These are phyloP conservation scores for Cadophora sp. DNA, from an alignment of 2,329 filamentous ascomycete species.

Conservation along the genomic window DNA sequence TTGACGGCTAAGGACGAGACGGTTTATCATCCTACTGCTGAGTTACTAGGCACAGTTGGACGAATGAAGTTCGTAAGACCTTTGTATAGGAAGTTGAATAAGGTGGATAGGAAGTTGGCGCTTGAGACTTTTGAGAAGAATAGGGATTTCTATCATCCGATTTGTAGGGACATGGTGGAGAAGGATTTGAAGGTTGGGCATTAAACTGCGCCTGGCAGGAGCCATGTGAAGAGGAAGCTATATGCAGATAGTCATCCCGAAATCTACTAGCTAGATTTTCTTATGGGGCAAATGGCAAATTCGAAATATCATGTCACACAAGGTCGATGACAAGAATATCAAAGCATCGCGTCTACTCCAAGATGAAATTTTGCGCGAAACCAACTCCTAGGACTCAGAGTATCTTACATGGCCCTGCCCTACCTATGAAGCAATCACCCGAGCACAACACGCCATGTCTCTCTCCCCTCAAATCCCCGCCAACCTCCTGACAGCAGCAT, in stretches of 20 bases:
- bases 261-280: no score
- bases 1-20: slow-evolving; percentile 74
- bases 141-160: slow-evolving; percentile 93
- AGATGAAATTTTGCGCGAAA: no score
- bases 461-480: slow-evolving; percentile 35
- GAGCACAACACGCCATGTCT: no score
- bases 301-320: no score
- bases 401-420: no score
- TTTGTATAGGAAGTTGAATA: slow-evolving; percentile 77
- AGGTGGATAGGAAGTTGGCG: slow-evolving; percentile 76
- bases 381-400: no score
- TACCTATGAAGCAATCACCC: no score
- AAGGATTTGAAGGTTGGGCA: slow-evolving; percentile 67
- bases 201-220: neutral
- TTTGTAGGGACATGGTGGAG: slow-evolving; percentile 84
- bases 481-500: slow-evolving; percentile 50
- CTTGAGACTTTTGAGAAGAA: slow-evolving; percentile 85
- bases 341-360: no score
- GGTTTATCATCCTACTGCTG: slow-evolving; percentile 73
- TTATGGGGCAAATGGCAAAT: no score
- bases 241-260: no score
- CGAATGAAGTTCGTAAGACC: slow-evolving; percentile 98
- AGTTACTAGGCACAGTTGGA: slow-evolving; percentile 81
- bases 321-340: no score
- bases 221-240: no score